phyloP scores from a whole-genome alignment of 257 asterid genomes.

The Lithospermum erythrorhizon region DNA sequence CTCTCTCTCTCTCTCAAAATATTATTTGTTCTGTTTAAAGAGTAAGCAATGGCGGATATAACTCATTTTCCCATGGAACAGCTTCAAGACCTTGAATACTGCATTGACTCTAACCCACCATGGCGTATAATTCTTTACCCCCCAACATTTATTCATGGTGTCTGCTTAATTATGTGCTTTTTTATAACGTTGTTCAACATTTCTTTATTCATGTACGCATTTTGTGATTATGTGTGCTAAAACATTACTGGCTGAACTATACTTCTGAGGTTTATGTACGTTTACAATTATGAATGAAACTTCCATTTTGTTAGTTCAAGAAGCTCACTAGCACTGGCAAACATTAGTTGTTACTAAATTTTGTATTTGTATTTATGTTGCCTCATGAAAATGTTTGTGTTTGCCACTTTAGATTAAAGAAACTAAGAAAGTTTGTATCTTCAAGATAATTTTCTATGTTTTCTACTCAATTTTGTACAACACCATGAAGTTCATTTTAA shows the following conservation, averaged over 20 bases:
- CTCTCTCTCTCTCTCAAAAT: not conserved
- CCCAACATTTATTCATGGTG: not conserved
- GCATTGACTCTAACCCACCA: constrained; percentile 96
- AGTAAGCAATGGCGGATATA: constrained; percentile 40
- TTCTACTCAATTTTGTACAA: no score
- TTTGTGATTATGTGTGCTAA: no score
- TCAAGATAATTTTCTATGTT: no score
- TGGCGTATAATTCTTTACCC: constrained; percentile 49
- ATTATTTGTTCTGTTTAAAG: not conserved
- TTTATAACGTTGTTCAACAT: not conserved
- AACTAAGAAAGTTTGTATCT: not conserved
- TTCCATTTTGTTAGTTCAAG: no score
- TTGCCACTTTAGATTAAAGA: no score
- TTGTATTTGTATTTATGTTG: no score
- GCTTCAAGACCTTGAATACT: constrained; percentile 89
- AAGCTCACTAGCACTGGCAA: not conserved
- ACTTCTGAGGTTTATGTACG: no score
- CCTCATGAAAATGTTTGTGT: no score
- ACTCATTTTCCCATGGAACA: constrained; percentile 88
- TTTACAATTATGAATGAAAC: not conserved
- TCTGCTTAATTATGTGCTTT: not conserved
- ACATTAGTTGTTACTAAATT: not conserved
- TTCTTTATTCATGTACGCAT: no score
- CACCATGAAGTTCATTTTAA: no score
- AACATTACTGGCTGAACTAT: not conserved